Evolutionary conservation across 2,329 filamentous ascomycete genomes (phyloP).

Genomic region (Fusarium oxysporum): DNA sequence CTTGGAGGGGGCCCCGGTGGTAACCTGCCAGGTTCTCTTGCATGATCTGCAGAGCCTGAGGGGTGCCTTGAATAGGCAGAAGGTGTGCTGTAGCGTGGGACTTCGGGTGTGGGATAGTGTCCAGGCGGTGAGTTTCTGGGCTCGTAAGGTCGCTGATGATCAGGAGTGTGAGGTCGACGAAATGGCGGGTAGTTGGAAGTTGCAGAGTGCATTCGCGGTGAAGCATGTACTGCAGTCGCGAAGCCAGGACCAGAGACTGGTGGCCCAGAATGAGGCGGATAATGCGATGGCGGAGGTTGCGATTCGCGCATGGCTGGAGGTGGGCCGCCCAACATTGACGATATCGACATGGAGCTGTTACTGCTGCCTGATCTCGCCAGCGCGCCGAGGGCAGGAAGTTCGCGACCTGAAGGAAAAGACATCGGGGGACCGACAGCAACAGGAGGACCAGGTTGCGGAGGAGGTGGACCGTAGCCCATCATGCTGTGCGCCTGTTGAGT

Average conservation of each 20-base stretch:
- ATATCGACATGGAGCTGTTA: conserved; percentile 71
- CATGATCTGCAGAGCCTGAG: conserved; percentile 60
- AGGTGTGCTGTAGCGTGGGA: conserved; percentile 69
- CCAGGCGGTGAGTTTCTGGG: conserved; percentile 63
- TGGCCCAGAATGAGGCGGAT: conserved; percentile 55
- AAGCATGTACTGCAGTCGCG: conserved; percentile 63
- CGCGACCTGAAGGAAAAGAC: conserved; percentile 62
- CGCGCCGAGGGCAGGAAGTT: conserved; percentile 63
- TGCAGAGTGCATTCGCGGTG: conserved; percentile 65
- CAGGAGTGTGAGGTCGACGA: conserved; percentile 79
- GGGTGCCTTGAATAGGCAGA: conserved; percentile 66
- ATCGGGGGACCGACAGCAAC: conserved; percentile 57
- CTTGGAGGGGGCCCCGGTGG: conserved; percentile 58
- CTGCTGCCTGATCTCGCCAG: conserved; percentile 60
- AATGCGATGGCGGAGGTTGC: conserved; percentile 55
- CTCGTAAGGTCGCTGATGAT: conserved; percentile 69
- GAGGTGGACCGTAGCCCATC: conserved; percentile 58
- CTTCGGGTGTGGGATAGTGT: conserved; percentile 67
- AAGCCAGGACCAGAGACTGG: conserved; percentile 59
- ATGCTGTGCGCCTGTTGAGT: conserved; percentile 48
- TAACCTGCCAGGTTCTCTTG: conserved; percentile 54
- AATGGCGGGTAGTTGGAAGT: conserved; percentile 71
- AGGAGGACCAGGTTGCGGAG: conserved; percentile 56
- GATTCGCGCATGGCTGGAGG: conserved; percentile 57
- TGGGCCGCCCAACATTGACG: conserved; percentile 68